Percentiles rank a stretch among this genome's conserved stretches.
phyloP scores from a whole-genome alignment of 345 rosid species.

The Salix dunnii region DNA sequence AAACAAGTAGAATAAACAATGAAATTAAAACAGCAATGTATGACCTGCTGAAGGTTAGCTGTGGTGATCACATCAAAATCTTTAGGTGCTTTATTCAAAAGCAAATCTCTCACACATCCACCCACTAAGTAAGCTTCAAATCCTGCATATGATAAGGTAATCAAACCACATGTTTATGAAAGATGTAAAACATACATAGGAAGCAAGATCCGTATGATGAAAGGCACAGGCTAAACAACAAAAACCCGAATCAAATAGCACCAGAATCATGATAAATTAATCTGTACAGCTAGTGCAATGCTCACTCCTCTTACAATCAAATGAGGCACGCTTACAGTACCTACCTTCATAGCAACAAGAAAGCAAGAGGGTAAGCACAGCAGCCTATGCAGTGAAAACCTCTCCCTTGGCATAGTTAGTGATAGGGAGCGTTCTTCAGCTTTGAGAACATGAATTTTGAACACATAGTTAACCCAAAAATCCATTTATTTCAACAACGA shows the following conservation, averaged over 20 bases:
- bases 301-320: no score
- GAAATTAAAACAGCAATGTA: not conserved
- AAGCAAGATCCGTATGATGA: not conserved
- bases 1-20: not conserved
- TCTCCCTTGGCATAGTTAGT: no score
- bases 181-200: not conserved
- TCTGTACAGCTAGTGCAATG: no score
- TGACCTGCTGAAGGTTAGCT: conserved; percentile 72
- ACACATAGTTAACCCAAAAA: not conserved
- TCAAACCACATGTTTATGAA: not conserved
- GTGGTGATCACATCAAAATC: conserved; percentile 95
- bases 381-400: no score
- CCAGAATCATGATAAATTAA: not conserved
- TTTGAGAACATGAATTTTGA: not conserved
- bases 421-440: not conserved
- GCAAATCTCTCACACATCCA: conserved; percentile 91
- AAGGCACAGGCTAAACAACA: not conserved
- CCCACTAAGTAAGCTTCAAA: conserved; percentile 84
- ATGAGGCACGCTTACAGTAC: no score
- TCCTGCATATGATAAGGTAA: conserved; percentile 39
- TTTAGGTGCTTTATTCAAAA: conserved; percentile 70
- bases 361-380: no score
- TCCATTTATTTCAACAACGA: not conserved
- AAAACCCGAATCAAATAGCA: conserved; percentile 4
- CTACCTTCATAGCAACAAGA: no score